These are phyloP conservation scores for Alternaria gaisen DNA, from an alignment of 2,329 filamentous ascomycete genomes.

Conservation along the genomic window DNA sequence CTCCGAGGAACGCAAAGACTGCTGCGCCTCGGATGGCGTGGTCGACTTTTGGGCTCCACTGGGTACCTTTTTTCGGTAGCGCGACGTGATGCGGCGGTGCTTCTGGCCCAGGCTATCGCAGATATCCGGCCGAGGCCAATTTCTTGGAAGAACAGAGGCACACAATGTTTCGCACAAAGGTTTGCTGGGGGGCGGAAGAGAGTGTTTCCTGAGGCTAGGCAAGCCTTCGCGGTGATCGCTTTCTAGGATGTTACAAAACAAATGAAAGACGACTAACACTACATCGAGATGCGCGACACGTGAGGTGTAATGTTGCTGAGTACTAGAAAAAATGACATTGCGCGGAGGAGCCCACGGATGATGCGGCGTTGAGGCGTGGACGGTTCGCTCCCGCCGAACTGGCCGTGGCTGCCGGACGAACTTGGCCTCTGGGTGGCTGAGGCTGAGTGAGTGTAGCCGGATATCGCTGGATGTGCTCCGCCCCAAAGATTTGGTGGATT, in stretches of 20 bases:
- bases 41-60: constrained; percentile 16
- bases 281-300: not conserved
- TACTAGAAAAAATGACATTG: not conserved
- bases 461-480: constrained; percentile 39
- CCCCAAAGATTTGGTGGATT: constrained; percentile 32
- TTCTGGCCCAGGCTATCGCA: constrained; percentile 8
- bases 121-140: constrained; percentile 15
- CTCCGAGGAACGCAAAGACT: constrained; percentile 4
- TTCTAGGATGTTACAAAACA: not conserved
- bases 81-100: constrained; percentile 12
- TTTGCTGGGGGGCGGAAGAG: constrained; percentile 22
- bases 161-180: constrained; percentile 29
- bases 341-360: constrained; percentile 11
- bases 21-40: constrained; percentile 30
- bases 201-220: constrained; percentile 29
- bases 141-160: constrained; percentile 13
- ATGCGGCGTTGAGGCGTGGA: constrained; percentile 16
- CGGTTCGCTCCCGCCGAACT: constrained; percentile 19
- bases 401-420: constrained; percentile 30
- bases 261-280: not conserved
- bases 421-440: constrained; percentile 30
- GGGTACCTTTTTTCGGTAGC: constrained; percentile 7
- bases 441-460: constrained; percentile 47
- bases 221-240: constrained; percentile 9
- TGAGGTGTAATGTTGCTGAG: not conserved